Evolutionary conservation across 805 yeast species (phyloP), one percentile per base, ranked within the genome.

Genomic region (Millerozyma miso): DNA sequence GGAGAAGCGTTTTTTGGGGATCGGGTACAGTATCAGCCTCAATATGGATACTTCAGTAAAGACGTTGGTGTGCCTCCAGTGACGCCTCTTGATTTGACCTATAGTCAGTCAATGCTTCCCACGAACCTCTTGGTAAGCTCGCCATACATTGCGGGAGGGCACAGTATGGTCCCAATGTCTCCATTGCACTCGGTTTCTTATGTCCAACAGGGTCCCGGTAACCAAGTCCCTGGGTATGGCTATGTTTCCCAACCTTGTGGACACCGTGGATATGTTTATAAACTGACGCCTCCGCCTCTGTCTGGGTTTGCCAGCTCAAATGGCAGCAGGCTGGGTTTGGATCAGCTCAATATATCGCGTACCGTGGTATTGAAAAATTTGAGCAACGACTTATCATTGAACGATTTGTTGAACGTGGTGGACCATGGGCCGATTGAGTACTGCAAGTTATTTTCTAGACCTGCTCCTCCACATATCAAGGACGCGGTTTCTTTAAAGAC

Each of bases 351-450:
- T 41, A 43, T 68, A 15, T 60, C 71, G 7, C 50, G 75, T 31
- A 68, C 74, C 2, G 56, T 70, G 5, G 53, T 66, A 20, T 41
- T 70, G 18, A 58, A 53, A 37, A 60, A 67, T 45, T 46, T 70
- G 23, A 44, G 51, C 33, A 48, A 52, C 6, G 52, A 51, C 15
- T 42, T 69, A 19, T 39, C 59, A 1, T 46, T 69, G 23, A 49
- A 54, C 10, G 62, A 66, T 16, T 56, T 77, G 14, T 56, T 79
- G 35, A 71, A 77, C 37, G 59, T 64, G 26, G 67, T 82, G 7
- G 76, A 76, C 35, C 70, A 57, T 54, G 87, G 85, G 3, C 85
- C 87, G 0, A 70, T 83, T 31, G 89, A 83, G 56, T 77, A 76
- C 51, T 70, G 80, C 46, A 70, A 73, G 42, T 55, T 77, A 44